Percentiles rank a stretch among this genome's conserved stretches.
phyloP scores from a whole-genome alignment of 768 basidiomycete genomes.

The Lyophyllum atratum region DNA sequence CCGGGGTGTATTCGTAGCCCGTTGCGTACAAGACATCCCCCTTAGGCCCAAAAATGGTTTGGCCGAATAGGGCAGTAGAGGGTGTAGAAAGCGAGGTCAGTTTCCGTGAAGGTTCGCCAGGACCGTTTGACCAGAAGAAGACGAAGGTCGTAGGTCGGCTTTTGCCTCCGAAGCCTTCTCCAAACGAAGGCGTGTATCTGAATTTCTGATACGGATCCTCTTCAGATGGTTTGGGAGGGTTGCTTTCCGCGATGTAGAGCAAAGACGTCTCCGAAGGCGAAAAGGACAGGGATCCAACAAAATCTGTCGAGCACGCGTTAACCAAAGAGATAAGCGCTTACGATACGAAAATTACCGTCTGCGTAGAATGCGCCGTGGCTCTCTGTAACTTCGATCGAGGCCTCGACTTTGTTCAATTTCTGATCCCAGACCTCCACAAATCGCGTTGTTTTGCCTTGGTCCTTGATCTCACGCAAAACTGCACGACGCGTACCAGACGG shows the following conservation, averaged over 20 bases:
- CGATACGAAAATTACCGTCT: constrained; percentile 45
- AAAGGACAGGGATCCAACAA: constrained; percentile 53
- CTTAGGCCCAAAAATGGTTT: constrained; percentile 51
- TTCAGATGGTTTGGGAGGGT: constrained; percentile 31
- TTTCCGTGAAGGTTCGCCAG: constrained; percentile 2
- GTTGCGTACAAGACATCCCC: constrained; percentile 52
- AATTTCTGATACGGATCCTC: constrained; percentile 46
- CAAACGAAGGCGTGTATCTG: constrained; percentile 59
- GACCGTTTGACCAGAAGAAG: constrained; percentile 43
- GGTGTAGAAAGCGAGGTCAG: constrained; percentile 10
- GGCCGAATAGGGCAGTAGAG: constrained; percentile 48
- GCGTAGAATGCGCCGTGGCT: constrained; percentile 60
- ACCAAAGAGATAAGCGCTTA: not conserved
- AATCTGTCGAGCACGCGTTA: constrained; percentile 38
- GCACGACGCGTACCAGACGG: constrained; percentile 43
- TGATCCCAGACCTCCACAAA: constrained; percentile 63
- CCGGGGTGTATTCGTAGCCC: constrained; percentile 59
- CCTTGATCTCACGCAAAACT: constrained; percentile 43
- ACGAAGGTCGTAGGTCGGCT: constrained; percentile 56
- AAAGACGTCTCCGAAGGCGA: constrained; percentile 52
- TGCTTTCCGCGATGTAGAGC: constrained; percentile 61
- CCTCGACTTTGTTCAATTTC: constrained; percentile 41
- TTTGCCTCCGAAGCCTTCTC: constrained; percentile 59
- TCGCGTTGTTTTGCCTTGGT: constrained; percentile 45
- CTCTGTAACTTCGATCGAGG: constrained; percentile 57